Conservation (phyloP, 2,329 filamentous ascomycete species). For the Calcarisporium arbuscula region DNA sequence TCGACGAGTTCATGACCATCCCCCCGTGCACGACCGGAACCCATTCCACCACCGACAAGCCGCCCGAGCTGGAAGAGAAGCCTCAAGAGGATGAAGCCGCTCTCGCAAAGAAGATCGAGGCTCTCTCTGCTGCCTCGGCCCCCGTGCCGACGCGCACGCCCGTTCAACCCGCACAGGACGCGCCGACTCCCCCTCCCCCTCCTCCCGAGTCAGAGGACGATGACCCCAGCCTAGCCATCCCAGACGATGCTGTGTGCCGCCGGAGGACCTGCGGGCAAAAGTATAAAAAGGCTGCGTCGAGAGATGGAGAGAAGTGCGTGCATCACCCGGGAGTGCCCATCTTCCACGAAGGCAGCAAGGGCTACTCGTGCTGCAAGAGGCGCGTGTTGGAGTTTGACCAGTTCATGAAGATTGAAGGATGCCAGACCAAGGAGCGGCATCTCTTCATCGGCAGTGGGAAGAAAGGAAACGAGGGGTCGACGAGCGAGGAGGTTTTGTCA, state of each 20-base stretch:
- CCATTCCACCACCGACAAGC: slow-evolving; percentile 79
- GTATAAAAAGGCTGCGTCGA: slow-evolving; percentile 54
- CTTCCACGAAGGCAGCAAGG: slow-evolving; percentile 98
- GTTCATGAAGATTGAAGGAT: slow-evolving; percentile 93
- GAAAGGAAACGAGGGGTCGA: slow-evolving; percentile 44
- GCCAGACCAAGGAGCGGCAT: slow-evolving; percentile 74
- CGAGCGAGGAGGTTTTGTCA: slow-evolving; percentile 68
- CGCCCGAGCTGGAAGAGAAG: slow-evolving; percentile 56
- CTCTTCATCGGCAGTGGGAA: slow-evolving; percentile 75
- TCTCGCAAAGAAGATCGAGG: slow-evolving; percentile 43
- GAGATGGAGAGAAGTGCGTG: slow-evolving; percentile 71
- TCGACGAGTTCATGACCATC: slow-evolving; percentile 95
- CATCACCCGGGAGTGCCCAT: slow-evolving; percentile 87
- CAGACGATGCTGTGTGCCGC: slow-evolving; percentile 69
- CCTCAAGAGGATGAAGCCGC: slow-evolving; percentile 34
- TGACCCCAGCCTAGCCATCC: slow-evolving; percentile 67
- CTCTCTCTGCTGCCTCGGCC: slow-evolving; percentile 35
- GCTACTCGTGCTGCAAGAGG: slow-evolving; percentile 94
- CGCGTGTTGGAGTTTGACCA: slow-evolving; percentile 95
- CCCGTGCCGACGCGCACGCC: slow-evolving; percentile 33
- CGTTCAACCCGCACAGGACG: slow-evolving; percentile 38
- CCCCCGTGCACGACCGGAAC: slow-evolving; percentile 87
- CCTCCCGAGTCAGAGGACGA: slow-evolving; percentile 80
- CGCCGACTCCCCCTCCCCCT: slow-evolving; percentile 49
- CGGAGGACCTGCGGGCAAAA: slow-evolving; percentile 64